phyloP scores from a whole-genome alignment of 2,329 filamentous ascomycete genomes.

The Calonectria ilicicola region DNA sequence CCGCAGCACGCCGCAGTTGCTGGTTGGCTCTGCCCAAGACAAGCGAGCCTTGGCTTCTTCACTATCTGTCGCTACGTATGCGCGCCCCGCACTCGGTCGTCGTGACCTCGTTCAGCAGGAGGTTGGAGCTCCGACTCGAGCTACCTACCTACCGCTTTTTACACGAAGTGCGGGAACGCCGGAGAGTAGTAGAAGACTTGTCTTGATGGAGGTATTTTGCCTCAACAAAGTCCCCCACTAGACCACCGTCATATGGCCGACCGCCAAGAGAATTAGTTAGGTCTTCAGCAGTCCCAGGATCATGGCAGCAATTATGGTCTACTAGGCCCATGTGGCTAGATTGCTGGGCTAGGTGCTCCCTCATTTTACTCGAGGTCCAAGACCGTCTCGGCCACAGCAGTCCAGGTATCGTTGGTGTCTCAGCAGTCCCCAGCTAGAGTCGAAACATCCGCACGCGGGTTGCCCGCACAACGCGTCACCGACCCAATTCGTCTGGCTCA shows the following conservation, averaged over 20 bases:
- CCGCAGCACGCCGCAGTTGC: not conserved
- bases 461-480: slow-evolving; percentile 22
- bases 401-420: slow-evolving; percentile 14
- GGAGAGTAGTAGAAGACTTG: slow-evolving; percentile 8
- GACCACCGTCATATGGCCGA: slow-evolving; percentile 6
- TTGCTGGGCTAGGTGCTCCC: slow-evolving; percentile 13
- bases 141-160: not conserved
- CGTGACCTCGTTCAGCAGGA: not conserved
- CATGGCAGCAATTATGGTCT: slow-evolving; percentile 8
- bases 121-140: slow-evolving; percentile 10
- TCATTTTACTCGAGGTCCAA: slow-evolving; percentile 14
- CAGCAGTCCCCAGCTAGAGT: slow-evolving; percentile 13
- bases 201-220: slow-evolving; percentile 14
- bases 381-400: slow-evolving; percentile 19
- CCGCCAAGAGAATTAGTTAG: slow-evolving; percentile 20
- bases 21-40: slow-evolving; percentile 13
- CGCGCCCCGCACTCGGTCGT: slow-evolving; percentile 1
- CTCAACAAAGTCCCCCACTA: slow-evolving; percentile 3
- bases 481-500: not conserved
- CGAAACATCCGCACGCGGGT: slow-evolving; percentile 20
- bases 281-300: slow-evolving; percentile 20
- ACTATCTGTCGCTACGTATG: not conserved
- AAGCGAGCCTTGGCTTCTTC: slow-evolving; percentile 8
- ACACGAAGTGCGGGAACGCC: slow-evolving; percentile 6
- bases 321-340: slow-evolving; percentile 8